phyloP scores from a whole-genome alignment of 2,329 filamentous ascomycete species.

The Lasiodiplodia theobromae region DNA sequence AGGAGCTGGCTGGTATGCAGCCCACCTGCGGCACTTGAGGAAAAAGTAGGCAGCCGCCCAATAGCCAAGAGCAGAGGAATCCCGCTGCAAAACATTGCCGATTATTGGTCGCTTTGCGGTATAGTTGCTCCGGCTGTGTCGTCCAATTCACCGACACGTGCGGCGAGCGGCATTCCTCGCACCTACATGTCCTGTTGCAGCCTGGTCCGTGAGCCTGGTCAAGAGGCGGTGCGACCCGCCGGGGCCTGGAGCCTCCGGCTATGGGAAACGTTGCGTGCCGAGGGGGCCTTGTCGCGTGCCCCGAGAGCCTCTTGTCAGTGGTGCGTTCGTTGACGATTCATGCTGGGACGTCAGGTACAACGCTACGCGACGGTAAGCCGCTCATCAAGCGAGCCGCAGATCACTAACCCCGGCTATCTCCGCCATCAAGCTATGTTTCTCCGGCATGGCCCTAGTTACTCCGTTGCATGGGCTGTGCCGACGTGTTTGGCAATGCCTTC shows the following conservation, averaged over 20 bases:
- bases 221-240: conserved; percentile 7
- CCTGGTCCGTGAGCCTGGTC: background rate
- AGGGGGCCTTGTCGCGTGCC: background rate
- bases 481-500: too few species aligned
- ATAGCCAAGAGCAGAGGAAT: too few species aligned
- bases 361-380: conserved; percentile 3
- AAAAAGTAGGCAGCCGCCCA: too few species aligned
- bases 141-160: too few species aligned
- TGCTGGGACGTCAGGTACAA: background rate
- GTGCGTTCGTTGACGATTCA: conserved; percentile 3
- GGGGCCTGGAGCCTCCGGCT: background rate
- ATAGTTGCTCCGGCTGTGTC: too few species aligned
- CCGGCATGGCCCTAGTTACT: conserved; percentile 1
- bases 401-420: conserved; percentile 11
- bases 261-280: background rate
- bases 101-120: too few species aligned
- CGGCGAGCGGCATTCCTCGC: too few species aligned
- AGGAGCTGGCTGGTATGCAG: too few species aligned
- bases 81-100: too few species aligned
- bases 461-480: conserved; percentile 7
- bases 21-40: too few species aligned
- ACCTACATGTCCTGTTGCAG: background rate
- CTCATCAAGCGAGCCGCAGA: conserved; percentile 4
- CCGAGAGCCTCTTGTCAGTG: background rate
- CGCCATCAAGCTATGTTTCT: conserved; percentile 12